Base-by-base conservation (phyloP, 1,284 basidiomycete genomes). In the Marasmius tenuissimus region DNA sequence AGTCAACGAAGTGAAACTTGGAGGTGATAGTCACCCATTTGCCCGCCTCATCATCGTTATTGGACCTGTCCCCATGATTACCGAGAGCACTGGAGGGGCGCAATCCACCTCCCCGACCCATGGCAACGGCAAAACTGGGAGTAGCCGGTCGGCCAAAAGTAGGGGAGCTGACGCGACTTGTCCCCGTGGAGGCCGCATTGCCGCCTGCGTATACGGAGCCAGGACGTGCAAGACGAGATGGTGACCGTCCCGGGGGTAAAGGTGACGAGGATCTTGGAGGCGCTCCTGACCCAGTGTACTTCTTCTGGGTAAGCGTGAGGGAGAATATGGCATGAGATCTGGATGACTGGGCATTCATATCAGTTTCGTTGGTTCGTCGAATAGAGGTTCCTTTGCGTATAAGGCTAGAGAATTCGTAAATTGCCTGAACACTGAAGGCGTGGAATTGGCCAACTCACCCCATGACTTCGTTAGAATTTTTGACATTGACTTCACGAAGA, bases 291-390 rank as follows among this genome's bases (percentile, higher is more conserved):
- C 91, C 92, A 34, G 81, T 82, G 69, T 78, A 92, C 73, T 91
- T 92, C 80, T 89, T 91, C 78, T 97, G 97, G 0, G 87, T 93
- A 56, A 99, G 81, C 6, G 94, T 98, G 61, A 99, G 82, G 50
- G 96, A 97, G 76, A 99, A 99, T 76, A 99, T 98, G 61, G 97
- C 97, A 83, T 99, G 97, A 27, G 95, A 97, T 65, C 97, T 92
- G 50, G 96, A 98, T 0, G 94, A 97, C 73, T 98, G 95, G 4
- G 95, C 93, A 73, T 99, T 99, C 97, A 99, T 98, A 71, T 96
- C 94, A 45, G 97, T 99, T 75, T 97, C 94, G 68, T 97, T 96
- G 6, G 97, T 99, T 59, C 96, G 88, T 54, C 97, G 87, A 56
- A 97, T 90, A 12, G 91, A 84, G 18, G 94, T 93, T 37, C 97